Percentiles rank a stretch among this genome's conserved stretches.
Evolutionary conservation across 345 rosid genomes (phyloP).

Genomic region (Citrus inodora): DNA sequence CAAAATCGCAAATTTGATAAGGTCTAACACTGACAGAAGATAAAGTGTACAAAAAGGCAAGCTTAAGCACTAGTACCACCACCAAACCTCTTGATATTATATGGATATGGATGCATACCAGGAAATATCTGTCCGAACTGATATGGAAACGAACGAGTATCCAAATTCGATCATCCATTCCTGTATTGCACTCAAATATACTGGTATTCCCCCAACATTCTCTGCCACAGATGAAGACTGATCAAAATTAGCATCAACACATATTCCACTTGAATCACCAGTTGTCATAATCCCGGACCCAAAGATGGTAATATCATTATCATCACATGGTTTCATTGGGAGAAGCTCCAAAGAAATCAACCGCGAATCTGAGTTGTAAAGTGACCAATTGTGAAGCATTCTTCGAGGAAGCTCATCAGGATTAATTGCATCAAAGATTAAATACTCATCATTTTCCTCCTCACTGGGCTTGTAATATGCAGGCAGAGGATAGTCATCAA

Average conservation of each 20-base stretch:
- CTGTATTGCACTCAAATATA: slow-evolving; percentile 65
- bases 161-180: slow-evolving; percentile 88
- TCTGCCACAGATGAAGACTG: slow-evolving; percentile 39
- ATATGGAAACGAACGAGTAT: slow-evolving; percentile 44
- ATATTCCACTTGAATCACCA: slow-evolving; percentile 60
- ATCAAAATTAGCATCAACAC: slow-evolving; percentile 34
- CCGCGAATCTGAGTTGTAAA: slow-evolving; percentile 65
- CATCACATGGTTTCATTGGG: slow-evolving; percentile 67
- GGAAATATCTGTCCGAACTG: slow-evolving; percentile 69
- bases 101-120: slow-evolving; percentile 43
- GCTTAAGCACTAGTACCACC: neutral
- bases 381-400: slow-evolving; percentile 80
- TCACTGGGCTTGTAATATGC: slow-evolving; percentile 50
- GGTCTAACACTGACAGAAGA: neutral
- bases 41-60: neutral
- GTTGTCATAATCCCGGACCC: slow-evolving; percentile 70
- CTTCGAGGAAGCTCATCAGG: slow-evolving; percentile 51
- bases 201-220: slow-evolving; percentile 40
- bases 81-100: slow-evolving; percentile 6
- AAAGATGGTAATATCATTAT: slow-evolving; percentile 66
- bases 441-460: slow-evolving; percentile 67
- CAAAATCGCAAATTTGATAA: neutral
- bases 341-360: slow-evolving; percentile 79
- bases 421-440: slow-evolving; percentile 35
- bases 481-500: slow-evolving; percentile 81